Percentiles rank a stretch among this genome's conserved stretches.
Evolutionary conservation across 2,329 filamentous ascomycete genomes (phyloP).

Genomic region (Saccharata proteae): DNA sequence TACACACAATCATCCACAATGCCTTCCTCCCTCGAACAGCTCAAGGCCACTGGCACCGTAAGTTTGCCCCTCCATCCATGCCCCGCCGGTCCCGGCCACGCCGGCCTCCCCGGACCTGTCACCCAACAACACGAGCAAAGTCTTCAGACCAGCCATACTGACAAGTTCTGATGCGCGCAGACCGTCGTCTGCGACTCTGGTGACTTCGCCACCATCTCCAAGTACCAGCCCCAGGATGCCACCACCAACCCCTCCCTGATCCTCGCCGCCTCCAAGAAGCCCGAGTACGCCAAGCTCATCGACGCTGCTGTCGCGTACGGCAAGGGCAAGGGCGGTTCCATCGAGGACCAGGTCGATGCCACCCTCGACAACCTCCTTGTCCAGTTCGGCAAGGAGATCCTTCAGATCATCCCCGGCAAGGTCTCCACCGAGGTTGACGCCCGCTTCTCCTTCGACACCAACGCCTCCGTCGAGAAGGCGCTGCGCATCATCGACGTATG

Average conservation of each 20-base stretch:
- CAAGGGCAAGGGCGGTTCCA: conserved; percentile 55
- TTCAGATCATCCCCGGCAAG: conserved; percentile 93
- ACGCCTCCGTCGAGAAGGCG: conserved; percentile 88
- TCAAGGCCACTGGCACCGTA: conserved; percentile 95
- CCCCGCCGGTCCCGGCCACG: conserved; percentile 6
- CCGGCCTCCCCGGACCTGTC: conserved; percentile 7
- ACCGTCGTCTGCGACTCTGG: conserved; percentile 96
- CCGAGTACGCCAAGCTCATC: conserved; percentile 87
- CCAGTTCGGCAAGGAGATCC: conserved; percentile 95
- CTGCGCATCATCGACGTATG: conserved; percentile 89
- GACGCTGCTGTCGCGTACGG: conserved; percentile 75
- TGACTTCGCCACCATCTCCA: conserved; percentile 75
- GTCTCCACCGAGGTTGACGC: conserved; percentile 98
- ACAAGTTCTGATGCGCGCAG: conserved; percentile 32
- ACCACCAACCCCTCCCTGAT: conserved; percentile 99
- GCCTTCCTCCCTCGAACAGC: conserved; percentile 85
- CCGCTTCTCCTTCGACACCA: conserved; percentile 85
- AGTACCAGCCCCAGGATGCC: conserved; percentile 99
- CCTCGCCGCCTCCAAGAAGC: conserved; percentile 94
- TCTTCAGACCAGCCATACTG: conserved; percentile 8
- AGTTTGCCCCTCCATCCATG: conserved; percentile 32
- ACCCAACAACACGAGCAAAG: conserved; percentile 2
- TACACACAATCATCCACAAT: conserved; percentile 44
- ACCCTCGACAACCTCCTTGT: conserved; percentile 91
- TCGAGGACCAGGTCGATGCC: conserved; percentile 76